phyloP scores from a whole-genome alignment of 2,329 filamentous ascomycete genomes.

The Hypoxylon sp. region DNA sequence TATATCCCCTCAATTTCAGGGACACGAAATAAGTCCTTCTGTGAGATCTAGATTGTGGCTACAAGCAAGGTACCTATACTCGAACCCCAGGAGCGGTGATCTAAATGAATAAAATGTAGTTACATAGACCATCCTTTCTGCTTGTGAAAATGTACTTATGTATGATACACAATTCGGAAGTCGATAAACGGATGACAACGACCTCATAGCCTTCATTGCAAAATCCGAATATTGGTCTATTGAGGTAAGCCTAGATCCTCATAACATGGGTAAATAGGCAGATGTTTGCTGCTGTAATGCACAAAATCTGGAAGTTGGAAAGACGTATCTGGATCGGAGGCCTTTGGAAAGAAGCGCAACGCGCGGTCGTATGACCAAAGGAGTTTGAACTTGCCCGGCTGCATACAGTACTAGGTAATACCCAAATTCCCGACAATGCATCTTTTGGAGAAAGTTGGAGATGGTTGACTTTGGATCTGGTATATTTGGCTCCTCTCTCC shows the following conservation, averaged over 20 bases:
- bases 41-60: neutral
- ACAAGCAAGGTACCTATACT: no score
- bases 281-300: constrained; percentile 13
- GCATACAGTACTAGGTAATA: constrained; percentile 43
- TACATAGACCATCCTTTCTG: neutral
- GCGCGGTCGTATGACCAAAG: constrained; percentile 31
- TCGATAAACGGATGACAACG: neutral
- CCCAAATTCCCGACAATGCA: constrained; percentile 42
- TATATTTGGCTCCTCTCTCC: constrained; percentile 27
- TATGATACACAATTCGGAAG: neutral
- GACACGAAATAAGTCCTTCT: neutral
- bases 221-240: neutral
- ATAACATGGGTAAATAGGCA: constrained; percentile 22
- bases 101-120: neutral
- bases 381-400: constrained; percentile 24
- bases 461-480: constrained; percentile 9
- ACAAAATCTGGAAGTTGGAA: constrained; percentile 14
- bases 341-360: constrained; percentile 28
- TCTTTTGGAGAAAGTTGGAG: constrained; percentile 42
- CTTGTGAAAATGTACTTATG: neutral
- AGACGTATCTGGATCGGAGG: constrained; percentile 10
- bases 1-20: neutral
- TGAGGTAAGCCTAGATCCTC: constrained; percentile 8
- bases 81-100: neutral
- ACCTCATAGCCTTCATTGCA: neutral